Conservation (phyloP, 169 alveolate species). For the Plasmodium vinckei region DNA sequence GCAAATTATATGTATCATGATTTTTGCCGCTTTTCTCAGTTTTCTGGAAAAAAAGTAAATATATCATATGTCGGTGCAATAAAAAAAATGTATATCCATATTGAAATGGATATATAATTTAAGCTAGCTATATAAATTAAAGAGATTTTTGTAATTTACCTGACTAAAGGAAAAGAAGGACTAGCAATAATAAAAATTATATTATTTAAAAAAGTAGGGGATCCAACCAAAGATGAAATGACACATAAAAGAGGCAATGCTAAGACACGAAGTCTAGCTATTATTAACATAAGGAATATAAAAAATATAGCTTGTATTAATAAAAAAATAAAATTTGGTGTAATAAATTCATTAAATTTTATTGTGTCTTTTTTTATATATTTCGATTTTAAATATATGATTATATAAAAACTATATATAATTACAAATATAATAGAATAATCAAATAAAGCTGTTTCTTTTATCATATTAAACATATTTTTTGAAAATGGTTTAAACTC, state of each 20-base stretch:
- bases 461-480: slow-evolving; percentile 56
- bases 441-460: slow-evolving; percentile 40
- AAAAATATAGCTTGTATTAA: slow-evolving; percentile 22
- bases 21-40: not conserved
- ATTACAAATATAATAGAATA: slow-evolving; percentile 11
- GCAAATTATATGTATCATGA: slow-evolving; percentile 11
- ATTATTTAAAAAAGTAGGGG: slow-evolving; percentile 20
- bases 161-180: not conserved
- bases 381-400: not conserved
- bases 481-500: slow-evolving; percentile 58
- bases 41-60: not conserved
- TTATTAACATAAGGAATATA: slow-evolving; percentile 19
- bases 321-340: slow-evolving; percentile 21
- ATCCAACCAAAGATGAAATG: slow-evolving; percentile 35
- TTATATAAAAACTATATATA: slow-evolving; percentile 9
- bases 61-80: not conserved
- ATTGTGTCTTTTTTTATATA: not conserved
- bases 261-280: slow-evolving; percentile 60
- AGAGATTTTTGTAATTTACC: slow-evolving; percentile 4
- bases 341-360: slow-evolving; percentile 4
- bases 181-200: not conserved
- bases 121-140: not conserved
- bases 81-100: not conserved
- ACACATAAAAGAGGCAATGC: slow-evolving; percentile 55
- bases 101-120: not conserved